phyloP scores from a whole-genome alignment of 768 basidiomycete genomes.

The Mycena albidolilacea region DNA sequence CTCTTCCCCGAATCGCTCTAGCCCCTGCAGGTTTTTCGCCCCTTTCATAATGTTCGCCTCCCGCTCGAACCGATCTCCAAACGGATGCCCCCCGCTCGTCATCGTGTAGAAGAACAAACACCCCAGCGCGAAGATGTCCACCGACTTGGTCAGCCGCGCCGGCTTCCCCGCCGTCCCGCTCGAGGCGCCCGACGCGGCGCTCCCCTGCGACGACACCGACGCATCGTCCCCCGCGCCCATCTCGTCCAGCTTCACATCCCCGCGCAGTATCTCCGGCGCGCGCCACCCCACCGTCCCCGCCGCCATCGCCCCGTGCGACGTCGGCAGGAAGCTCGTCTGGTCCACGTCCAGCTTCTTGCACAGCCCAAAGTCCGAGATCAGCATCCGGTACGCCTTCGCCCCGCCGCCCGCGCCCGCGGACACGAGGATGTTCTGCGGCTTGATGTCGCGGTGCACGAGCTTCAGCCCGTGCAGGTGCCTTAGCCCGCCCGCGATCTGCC shows the following conservation, averaged over 20 bases:
- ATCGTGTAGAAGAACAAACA: constrained; percentile 96
- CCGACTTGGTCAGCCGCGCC: constrained; percentile 90
- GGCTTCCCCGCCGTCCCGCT: constrained; percentile 59
- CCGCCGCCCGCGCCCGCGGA: constrained; percentile 71
- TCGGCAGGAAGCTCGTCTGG: constrained; percentile 96
- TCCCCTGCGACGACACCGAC: constrained; percentile 78
- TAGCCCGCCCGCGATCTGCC: constrained; percentile 89
- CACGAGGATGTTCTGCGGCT: constrained; percentile 97
- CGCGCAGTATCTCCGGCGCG: constrained; percentile 95
- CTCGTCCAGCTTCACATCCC: constrained; percentile 95
- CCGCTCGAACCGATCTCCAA: constrained; percentile 92
- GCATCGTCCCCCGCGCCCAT: constrained; percentile 66
- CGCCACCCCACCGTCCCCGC: constrained; percentile 98
- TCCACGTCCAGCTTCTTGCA: constrained; percentile 96
- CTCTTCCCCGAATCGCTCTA: constrained; percentile 92
- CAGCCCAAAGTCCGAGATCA: constrained; percentile 97
- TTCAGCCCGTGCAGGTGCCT: constrained; percentile 94
- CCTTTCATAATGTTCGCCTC: constrained; percentile 95
- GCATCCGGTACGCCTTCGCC: constrained; percentile 76
- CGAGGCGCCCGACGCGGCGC: constrained; percentile 57
- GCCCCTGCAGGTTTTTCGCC: constrained; percentile 74
- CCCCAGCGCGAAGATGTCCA: constrained; percentile 97
- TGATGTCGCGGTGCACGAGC: constrained; percentile 98
- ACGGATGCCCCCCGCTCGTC: constrained; percentile 93
- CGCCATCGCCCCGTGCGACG: constrained; percentile 88